These are phyloP conservation scores for Crucibulum laeve DNA, from an alignment of 768 basidiomycete species.

Conservation along the genomic window DNA sequence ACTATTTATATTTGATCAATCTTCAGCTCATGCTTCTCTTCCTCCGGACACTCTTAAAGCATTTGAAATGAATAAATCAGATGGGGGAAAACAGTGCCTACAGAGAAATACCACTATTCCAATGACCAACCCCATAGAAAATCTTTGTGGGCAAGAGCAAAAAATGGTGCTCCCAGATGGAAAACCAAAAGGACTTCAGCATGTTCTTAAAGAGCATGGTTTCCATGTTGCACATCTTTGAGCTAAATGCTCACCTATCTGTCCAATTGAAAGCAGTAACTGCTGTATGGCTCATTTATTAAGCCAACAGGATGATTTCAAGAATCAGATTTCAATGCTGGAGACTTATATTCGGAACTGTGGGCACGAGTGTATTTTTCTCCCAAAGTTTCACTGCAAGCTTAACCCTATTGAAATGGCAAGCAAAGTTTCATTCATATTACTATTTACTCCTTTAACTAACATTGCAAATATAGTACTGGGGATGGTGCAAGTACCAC, in stretches of 20 bases:
- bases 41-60: neutral
- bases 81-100: neutral
- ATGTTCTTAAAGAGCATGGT: conserved; percentile 21
- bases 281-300: too few relatives aligned
- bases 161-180: conserved; percentile 11
- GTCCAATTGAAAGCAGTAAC: too few relatives aligned
- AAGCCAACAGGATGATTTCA: too few relatives aligned
- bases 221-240: conserved; percentile 16
- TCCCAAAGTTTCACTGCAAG: too few relatives aligned
- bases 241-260: conserved; percentile 9
- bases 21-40: neutral
- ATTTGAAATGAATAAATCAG: neutral
- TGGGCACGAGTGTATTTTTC: too few relatives aligned
- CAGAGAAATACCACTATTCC: neutral
- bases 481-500: too few relatives aligned
- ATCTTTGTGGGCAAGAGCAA: conserved; percentile 3
- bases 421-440: too few relatives aligned
- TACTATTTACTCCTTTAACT: too few relatives aligned
- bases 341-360: too few relatives aligned
- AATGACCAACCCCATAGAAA: neutral
- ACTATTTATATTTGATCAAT: neutral
- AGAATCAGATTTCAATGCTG: too few relatives aligned
- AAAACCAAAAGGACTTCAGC: conserved; percentile 26
- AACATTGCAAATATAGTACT: too few relatives aligned
- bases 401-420: too few relatives aligned